Conservation (phyloP, 2,329 filamentous ascomycete genomes). For the Triangularia verruculosa region DNA sequence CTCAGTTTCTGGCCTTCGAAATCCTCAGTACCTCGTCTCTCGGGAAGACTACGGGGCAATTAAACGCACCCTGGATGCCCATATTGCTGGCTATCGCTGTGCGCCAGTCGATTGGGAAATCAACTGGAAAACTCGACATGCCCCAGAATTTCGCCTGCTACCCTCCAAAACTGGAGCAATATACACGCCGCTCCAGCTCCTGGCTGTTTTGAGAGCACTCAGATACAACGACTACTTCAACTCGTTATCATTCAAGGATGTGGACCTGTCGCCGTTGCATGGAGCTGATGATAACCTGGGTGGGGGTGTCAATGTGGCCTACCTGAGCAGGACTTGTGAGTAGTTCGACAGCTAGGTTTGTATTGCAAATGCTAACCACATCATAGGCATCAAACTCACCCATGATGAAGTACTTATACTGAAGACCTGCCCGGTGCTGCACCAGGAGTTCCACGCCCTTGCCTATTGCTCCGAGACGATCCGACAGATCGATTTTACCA, state of each 20-base stretch:
- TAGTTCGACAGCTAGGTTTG: not conserved
- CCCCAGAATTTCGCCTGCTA: slow-evolving; percentile 54
- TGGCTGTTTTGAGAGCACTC: slow-evolving; percentile 55
- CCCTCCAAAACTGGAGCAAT: slow-evolving; percentile 36
- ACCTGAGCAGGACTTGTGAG: slow-evolving; percentile 52
- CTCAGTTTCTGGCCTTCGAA: slow-evolving; percentile 49
- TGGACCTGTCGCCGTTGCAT: slow-evolving; percentile 46
- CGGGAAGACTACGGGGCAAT: slow-evolving; percentile 54
- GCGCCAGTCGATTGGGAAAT: slow-evolving; percentile 51
- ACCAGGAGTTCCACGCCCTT: slow-evolving; percentile 56
- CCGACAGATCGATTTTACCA: slow-evolving; percentile 52
- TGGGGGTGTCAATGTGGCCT: slow-evolving; percentile 47
- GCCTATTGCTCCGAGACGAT: slow-evolving; percentile 55
- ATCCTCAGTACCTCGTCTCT: slow-evolving; percentile 52
- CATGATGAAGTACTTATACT: slow-evolving; percentile 49
- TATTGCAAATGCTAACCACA: slow-evolving; percentile 22
- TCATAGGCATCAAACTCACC: slow-evolving; percentile 44
- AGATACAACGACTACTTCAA: slow-evolving; percentile 60
- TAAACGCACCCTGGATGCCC: slow-evolving; percentile 53
- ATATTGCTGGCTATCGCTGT: slow-evolving; percentile 51
- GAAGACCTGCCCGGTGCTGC: slow-evolving; percentile 48
- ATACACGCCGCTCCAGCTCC: slow-evolving; percentile 51
- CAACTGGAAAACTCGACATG: slow-evolving; percentile 44
- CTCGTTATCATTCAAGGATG: slow-evolving; percentile 52
- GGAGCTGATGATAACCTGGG: slow-evolving; percentile 41